Conservation (phyloP, 805 yeast species). For the Lipomyces chichibuensis region DNA sequence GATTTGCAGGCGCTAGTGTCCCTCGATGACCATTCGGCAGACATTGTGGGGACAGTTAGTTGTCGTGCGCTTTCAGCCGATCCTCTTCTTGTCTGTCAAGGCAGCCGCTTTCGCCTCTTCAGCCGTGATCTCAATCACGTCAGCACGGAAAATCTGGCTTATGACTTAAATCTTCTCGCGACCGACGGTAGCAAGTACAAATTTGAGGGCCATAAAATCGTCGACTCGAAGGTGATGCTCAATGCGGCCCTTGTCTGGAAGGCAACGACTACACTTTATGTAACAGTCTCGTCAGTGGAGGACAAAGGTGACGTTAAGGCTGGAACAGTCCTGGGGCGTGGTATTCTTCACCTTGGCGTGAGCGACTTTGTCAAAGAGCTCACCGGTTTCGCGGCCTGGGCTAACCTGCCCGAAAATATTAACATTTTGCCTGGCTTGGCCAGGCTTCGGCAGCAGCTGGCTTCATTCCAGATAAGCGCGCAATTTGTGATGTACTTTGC, state of each 20-base stretch:
- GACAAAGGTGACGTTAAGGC: background rate
- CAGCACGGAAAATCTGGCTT: background rate
- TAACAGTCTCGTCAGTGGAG: background rate
- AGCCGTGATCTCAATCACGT: conserved; percentile 1
- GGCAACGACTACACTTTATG: background rate
- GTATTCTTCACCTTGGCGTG: conserved; percentile 1
- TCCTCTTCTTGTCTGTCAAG: background rate
- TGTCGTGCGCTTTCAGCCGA: background rate
- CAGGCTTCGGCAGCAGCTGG: background rate
- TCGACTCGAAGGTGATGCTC: background rate
- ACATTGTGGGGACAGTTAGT: background rate
- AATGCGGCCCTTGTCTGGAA: background rate
- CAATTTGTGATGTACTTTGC: background rate
- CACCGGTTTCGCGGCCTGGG: conserved; percentile 1
- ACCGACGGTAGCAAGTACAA: background rate
- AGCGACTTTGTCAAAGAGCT: conserved; percentile 1
- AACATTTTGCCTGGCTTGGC: background rate
- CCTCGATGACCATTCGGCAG: background rate
- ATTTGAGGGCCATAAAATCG: background rate
- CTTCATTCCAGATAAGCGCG: background rate
- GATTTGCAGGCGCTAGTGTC: background rate
- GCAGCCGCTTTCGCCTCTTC: background rate
- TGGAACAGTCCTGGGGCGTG: background rate
- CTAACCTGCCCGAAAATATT: background rate
- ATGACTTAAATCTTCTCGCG: background rate